These are phyloP conservation scores for Rhododendron mucronatum DNA, from an alignment of 148 eudicot genomes.

Conservation along the genomic window DNA sequence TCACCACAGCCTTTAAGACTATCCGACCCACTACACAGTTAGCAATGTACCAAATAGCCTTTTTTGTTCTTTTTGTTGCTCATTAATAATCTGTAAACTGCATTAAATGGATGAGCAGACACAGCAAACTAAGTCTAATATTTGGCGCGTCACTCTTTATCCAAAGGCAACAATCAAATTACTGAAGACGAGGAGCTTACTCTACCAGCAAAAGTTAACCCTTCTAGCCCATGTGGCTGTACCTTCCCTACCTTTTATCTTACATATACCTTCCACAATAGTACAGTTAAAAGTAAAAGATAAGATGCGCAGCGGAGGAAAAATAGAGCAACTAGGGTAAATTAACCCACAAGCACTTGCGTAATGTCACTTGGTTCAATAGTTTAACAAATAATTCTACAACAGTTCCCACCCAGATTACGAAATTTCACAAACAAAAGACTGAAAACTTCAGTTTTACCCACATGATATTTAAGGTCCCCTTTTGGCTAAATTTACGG, in stretches of 20 bases:
- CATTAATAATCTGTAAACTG: not conserved
- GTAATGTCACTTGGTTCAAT: not conserved
- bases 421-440: not conserved
- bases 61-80: not conserved
- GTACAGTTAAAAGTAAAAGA: too few relatives aligned
- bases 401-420: not conserved
- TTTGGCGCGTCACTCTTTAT: not conserved
- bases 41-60: not conserved
- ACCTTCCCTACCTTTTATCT: not conserved
- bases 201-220: not conserved
- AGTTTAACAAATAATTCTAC: not conserved
- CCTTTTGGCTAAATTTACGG: not conserved
- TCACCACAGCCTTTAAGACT: not conserved
- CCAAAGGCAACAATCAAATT: not conserved
- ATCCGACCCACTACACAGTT: not conserved
- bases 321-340: not conserved
- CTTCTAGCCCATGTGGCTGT: too few relatives aligned
- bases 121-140: not conserved
- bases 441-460: not conserved
- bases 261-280: not conserved
- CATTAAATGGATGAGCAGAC: not conserved
- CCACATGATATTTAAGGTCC: not conserved
- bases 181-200: too few relatives aligned
- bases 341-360: not conserved
- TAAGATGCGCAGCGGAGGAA: not conserved